Base-by-base conservation (phyloP, 768 basidiomycete species). In the Chlorophyllum brunneum region DNA sequence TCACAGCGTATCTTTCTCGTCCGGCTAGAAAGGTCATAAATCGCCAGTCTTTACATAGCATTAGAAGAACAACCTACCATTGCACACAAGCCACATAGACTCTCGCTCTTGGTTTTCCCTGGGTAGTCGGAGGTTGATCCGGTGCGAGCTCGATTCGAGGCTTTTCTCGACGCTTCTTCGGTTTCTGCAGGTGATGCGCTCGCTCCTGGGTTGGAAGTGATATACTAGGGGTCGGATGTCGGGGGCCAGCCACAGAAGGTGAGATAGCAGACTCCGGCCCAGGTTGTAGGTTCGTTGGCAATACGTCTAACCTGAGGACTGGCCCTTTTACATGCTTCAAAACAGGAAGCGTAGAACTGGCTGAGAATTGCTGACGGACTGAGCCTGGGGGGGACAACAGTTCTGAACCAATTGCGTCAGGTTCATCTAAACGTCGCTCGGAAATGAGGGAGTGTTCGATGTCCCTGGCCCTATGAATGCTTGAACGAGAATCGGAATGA, bases 1-100 rank as follows among this genome's bases (percentile, higher is more conserved):
- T 91, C 88, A 64, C 89, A 92, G 4, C 88, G 82, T 56, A 87
- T 88, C 62, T 92, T 92, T 22, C 88, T 79, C 13, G 75, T 78
- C 22, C 89, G 88, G 62, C 88, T 91, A 57, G 15, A 63, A 40
- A 54, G 30, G 50, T 54, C 15, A 23, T 53, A 38, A 56, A 39
- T 42, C 30, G 39, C 51, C 27, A 9, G 3, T 45, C 40, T 26
- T 18, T 29, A 22, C 34, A 58, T 18, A 16, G 8, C 52, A 38
- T 54, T 37, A 56, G 33, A 20, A 33, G 33, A 46, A 30, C 24
- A 10, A 65, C 75, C 26, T 57, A 87, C 88, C 88, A 90, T 66
- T 88, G 87, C 15, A 85, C 23, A 64, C 88, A 92, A 20, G 88
- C 89, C 33, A 90, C 84, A 57, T 81, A 92, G 20, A 90, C 88